Conservation (phyloP, 1,139 yeast species). For the Pichia sp. region DNA sequence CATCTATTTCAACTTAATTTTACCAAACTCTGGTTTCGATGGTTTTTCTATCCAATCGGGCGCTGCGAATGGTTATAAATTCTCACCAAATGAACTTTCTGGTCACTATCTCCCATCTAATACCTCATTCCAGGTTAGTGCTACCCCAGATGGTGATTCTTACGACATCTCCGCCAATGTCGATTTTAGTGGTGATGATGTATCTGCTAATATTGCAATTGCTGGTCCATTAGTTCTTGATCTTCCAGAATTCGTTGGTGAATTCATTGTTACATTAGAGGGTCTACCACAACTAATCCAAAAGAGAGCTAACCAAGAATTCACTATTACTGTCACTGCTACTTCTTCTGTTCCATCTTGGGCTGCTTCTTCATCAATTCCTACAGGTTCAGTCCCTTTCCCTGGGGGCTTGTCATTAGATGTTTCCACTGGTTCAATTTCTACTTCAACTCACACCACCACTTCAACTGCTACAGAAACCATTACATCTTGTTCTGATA, state of each 20-base stretch:
- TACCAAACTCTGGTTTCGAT: conserved; percentile 21
- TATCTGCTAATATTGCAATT: conserved; percentile 10
- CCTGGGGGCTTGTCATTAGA: no score
- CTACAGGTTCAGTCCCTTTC: no score
- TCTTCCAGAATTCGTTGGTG: conserved; percentile 15
- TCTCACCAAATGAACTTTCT: conserved; percentile 9
- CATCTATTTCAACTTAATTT: conserved; percentile 18
- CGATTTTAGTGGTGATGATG: conserved; percentile 14
- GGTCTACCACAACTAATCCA: conserved; percentile 13
- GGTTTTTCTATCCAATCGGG: conserved; percentile 19
- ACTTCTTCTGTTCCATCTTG: conserved; percentile 12
- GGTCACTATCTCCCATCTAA: conserved; percentile 15
- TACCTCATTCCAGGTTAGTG: conserved; percentile 8
- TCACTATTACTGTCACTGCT: conserved; percentile 21
- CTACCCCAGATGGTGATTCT: conserved; percentile 6
- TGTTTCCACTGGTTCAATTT: no score
- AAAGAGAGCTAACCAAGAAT: conserved; percentile 21
- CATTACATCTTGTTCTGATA: conserved; percentile 38
- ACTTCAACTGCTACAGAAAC: no score
- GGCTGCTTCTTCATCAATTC: conserved; percentile 6
- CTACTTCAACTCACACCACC: no score
- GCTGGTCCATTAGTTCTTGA: conserved; percentile 13
- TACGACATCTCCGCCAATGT: conserved; percentile 15
- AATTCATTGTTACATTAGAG: conserved; percentile 19
- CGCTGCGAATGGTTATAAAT: conserved; percentile 21